A percentile compares a stretch with the other conserved stretches of the same genome.
Evolutionary conservation across 352 stramenopile genomes (phyloP).

Genomic region (Pilasporangium apinafurcum): DNA sequence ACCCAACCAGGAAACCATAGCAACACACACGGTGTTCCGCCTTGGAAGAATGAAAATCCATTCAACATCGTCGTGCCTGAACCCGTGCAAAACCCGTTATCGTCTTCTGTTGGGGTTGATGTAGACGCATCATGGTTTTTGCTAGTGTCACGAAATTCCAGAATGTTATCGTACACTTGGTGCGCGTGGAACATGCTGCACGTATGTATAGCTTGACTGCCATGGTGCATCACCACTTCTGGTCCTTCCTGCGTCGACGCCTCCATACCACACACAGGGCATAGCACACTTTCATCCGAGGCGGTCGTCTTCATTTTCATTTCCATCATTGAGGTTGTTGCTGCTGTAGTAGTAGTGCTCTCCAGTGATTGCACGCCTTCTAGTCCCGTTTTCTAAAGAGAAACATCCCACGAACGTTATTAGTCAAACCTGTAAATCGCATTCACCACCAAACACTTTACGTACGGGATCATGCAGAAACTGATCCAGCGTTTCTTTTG

Average conservation of each 20-base stretch:
- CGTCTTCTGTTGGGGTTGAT: neutral
- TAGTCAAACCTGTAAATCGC: neutral
- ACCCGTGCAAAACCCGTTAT: constrained; percentile 38
- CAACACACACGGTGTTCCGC: constrained; percentile 41
- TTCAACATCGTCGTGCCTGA: constrained; percentile 73
- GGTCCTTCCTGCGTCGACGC: constrained; percentile 34
- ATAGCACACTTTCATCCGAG: constrained; percentile 21
- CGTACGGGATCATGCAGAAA: constrained; percentile 48
- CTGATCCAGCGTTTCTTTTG: constrained; percentile 34
- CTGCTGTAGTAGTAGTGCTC: too few species aligned
- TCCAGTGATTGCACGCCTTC: constrained; percentile 29
- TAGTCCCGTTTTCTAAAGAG: constrained; percentile 23
- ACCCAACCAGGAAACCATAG: constrained; percentile 77
- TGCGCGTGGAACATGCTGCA: constrained; percentile 69
- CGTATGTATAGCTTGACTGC: constrained; percentile 53
- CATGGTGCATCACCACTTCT: constrained; percentile 45
- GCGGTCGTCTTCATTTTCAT: constrained; percentile 2
- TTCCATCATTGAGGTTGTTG: neutral
- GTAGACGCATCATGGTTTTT: neutral
- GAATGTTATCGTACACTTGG: constrained; percentile 45
- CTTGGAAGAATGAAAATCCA: constrained; percentile 41
- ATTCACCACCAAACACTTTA: neutral
- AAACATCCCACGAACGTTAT: neutral
- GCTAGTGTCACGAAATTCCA: constrained; percentile 24
- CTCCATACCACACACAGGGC: constrained; percentile 70